Evolutionary conservation across 139 green algal genomes (phyloP).

Genomic region (Picochlorum sp.): DNA sequence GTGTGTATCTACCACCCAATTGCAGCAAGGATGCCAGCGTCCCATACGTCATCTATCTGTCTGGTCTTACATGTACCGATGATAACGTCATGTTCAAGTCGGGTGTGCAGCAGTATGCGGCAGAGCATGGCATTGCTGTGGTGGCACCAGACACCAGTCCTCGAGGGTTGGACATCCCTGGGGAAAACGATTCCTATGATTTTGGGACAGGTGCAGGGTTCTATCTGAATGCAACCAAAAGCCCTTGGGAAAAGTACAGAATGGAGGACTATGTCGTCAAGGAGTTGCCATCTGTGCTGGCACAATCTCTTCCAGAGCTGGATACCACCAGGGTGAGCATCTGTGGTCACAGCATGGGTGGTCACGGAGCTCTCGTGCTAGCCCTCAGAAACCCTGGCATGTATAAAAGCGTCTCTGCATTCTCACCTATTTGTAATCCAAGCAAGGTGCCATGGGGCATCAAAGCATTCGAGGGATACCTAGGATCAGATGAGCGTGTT

Average conservation of each 20-base stretch:
- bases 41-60: slow-evolving; percentile 81
- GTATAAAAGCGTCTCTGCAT: slow-evolving; percentile 78
- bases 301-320: slow-evolving; percentile 29
- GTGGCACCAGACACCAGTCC: slow-evolving; percentile 87
- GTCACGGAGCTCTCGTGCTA: slow-evolving; percentile 81
- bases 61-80: slow-evolving; percentile 89
- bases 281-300: slow-evolving; percentile 59
- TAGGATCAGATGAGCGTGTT: slow-evolving; percentile 54
- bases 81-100: slow-evolving; percentile 86
- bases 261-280: slow-evolving; percentile 92
- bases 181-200: slow-evolving; percentile 71
- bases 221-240: slow-evolving; percentile 72
- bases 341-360: slow-evolving; percentile 84
- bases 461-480: slow-evolving; percentile 84
- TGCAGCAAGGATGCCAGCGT: not conserved
- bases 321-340: slow-evolving; percentile 42
- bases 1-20: slow-evolving; percentile 43
- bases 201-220: slow-evolving; percentile 74
- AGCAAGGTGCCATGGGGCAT: slow-evolving; percentile 75
- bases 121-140: slow-evolving; percentile 65
- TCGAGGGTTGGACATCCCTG: slow-evolving; percentile 68
- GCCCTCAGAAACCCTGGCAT: slow-evolving; percentile 67
- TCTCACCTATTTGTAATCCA: slow-evolving; percentile 91
- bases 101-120: slow-evolving; percentile 54
- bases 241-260: slow-evolving; percentile 54